These are phyloP conservation scores for Vitis hybrid DNA, from an alignment of 177 flowering plant genomes.

Conservation along the genomic window DNA sequence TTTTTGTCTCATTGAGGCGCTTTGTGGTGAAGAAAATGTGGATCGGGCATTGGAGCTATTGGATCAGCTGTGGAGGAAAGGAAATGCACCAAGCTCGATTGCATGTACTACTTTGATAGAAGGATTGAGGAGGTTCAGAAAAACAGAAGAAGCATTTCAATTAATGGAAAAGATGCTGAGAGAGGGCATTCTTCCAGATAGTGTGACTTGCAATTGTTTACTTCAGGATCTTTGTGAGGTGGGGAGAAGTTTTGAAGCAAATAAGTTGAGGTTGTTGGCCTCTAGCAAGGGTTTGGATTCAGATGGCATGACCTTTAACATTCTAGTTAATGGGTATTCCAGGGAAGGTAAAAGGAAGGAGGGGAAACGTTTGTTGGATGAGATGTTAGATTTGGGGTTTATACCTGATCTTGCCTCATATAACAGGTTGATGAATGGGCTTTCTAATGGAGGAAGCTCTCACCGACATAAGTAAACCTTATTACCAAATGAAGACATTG, in stretches of 20 bases:
- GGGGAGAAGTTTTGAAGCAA: conserved; percentile 63
- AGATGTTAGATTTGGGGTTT: conserved; percentile 48
- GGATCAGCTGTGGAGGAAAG: conserved; percentile 52
- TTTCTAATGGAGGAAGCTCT: conserved; percentile 25
- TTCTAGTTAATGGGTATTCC: conserved; percentile 66
- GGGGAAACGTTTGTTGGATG: conserved; percentile 63
- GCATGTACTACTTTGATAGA: conserved; percentile 74
- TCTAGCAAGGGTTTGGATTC: conserved; percentile 63
- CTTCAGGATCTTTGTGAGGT: conserved; percentile 58
- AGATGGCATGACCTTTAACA: conserved; percentile 58
- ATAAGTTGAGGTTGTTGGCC: conserved; percentile 56
- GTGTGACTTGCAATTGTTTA: conserved; percentile 72
- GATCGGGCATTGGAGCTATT: conserved; percentile 54
- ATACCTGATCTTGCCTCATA: no score
- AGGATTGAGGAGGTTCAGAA: conserved; percentile 48
- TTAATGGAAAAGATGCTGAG: conserved; percentile 67
- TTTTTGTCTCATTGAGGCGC: conserved; percentile 49
- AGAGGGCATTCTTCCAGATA: conserved; percentile 61
- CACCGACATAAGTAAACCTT: no score
- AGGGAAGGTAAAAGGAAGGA: conserved; percentile 66
- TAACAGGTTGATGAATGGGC: conserved; percentile 62
- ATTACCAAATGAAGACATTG: no score
- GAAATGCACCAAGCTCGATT: conserved; percentile 54
- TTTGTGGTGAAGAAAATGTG: conserved; percentile 45
- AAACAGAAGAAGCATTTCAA: conserved; percentile 38